Evolutionary conservation across 768 basidiomycete genomes (phyloP), one percentile per base, ranked within the genome.

Genomic region (Boletus eberwhitei): DNA sequence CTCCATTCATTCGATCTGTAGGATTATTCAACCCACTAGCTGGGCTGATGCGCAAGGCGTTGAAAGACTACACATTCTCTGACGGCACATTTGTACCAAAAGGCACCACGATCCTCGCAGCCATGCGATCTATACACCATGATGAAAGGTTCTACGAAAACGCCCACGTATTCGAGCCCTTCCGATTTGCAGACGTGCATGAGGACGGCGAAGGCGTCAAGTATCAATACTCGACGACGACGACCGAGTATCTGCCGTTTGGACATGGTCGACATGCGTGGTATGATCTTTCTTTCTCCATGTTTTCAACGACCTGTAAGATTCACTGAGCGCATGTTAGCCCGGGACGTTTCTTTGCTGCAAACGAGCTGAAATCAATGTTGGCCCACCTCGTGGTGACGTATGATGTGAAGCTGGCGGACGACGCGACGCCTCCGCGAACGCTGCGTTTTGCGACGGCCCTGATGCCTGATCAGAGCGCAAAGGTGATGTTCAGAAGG

Each of bases 41-140:
- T 11, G 31, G 11, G 31, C 45, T 77, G 57, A 44, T 51, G 9
- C 73, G 77, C 37, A 69, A 61, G 51, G 71, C 71, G 1, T 32
- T 69, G 29, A 69, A 64, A 39, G 65, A 72, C 37, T 59, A 68
- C 56, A 72, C 68, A 2, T 69, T 77, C 55, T 72, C 70, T 0
- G 73, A 76, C 38, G 76, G 75, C 3, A 74, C 74, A 1, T 55
- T 69, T 29, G 50, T 75, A 37, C 76, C 74, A 0, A 60, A 65
- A 21, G 76, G 72, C 17, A 65, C 67, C 8, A 49, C 52, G n/a
- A 16, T 76, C 5, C 45, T 62, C 1, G 61, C 58, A 2, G 51
- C 71, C 0, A 34, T 61, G 1, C 54, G 47, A 35, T 61, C 61
- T 2, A 22, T 65, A 1, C 72, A 73, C 19, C 46, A 9, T 8